Evolutionary conservation across 2,329 filamentous ascomycete species (phyloP).

Genomic region (Reticulascus tulasneorum): DNA sequence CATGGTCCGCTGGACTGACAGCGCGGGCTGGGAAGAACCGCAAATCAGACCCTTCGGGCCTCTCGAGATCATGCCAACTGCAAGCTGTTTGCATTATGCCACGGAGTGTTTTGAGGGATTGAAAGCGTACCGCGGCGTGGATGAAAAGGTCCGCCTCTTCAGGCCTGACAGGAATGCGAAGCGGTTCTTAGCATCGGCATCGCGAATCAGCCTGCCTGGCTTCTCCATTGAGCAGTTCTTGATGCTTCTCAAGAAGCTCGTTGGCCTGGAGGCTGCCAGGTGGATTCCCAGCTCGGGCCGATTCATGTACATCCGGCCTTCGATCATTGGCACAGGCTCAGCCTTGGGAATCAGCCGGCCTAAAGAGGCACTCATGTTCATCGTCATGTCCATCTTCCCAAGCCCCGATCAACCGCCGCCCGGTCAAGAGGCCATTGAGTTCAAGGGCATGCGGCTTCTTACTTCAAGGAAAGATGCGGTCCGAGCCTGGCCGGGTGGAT

Average conservation of each 20-base stretch:
- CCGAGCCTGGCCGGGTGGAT: constrained; percentile 47
- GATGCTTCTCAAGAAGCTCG: background rate
- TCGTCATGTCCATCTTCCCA: constrained; percentile 40
- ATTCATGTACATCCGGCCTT: constrained; percentile 63
- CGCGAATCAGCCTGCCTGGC: constrained; percentile 60
- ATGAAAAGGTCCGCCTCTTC: constrained; percentile 63
- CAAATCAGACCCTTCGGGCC: constrained; percentile 64
- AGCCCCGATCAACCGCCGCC: background rate
- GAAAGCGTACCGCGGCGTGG: constrained; percentile 69
- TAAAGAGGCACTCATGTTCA: constrained; percentile 62
- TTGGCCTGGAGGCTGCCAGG: background rate
- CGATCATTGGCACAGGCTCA: constrained; percentile 59
- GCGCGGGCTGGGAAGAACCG: constrained; percentile 61
- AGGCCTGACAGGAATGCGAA: constrained; percentile 59
- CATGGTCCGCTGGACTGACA: constrained; percentile 57
- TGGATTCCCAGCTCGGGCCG: constrained; percentile 49
- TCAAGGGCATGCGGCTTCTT: constrained; percentile 1
- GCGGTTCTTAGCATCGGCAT: constrained; percentile 45
- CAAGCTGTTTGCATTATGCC: constrained; percentile 69
- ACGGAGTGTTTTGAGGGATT: constrained; percentile 73
- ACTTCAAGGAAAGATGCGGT: constrained; percentile 8
- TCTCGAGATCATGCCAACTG: constrained; percentile 63
- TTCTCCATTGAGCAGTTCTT: constrained; percentile 61
- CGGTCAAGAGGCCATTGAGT: no score
- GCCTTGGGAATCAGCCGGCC: constrained; percentile 61